Evolutionary conservation across 2,329 filamentous ascomycete species (phyloP).

Genomic region (Bertia moriformis): DNA sequence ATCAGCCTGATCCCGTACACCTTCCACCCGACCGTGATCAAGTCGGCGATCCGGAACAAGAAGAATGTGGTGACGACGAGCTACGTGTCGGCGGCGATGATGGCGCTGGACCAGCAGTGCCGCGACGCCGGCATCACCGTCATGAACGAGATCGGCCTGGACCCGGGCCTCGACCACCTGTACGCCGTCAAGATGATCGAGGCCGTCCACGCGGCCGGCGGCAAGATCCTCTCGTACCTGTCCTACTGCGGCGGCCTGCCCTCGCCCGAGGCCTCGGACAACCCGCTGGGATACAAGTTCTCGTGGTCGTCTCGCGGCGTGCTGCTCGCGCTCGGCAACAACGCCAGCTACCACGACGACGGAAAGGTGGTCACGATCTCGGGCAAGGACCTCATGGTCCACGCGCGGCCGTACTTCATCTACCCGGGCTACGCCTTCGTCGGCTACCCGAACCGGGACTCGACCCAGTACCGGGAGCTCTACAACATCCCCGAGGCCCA

Average conservation of each 20-base stretch:
- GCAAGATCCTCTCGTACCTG: slow-evolving; percentile 50
- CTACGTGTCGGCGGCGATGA: slow-evolving; percentile 59
- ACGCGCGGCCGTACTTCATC: slow-evolving; percentile 55
- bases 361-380: slow-evolving; percentile 32
- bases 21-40: slow-evolving; percentile 34
- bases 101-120: slow-evolving; percentile 42
- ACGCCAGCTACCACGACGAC: slow-evolving; percentile 48
- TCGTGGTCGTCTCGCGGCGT: slow-evolving; percentile 53
- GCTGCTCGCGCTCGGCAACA: slow-evolving; percentile 50
- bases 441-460: slow-evolving; percentile 59
- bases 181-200: slow-evolving; percentile 53
- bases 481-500: slow-evolving; percentile 58
- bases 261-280: slow-evolving; percentile 42
- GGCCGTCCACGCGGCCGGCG: slow-evolving; percentile 51
- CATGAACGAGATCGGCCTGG: slow-evolving; percentile 56
- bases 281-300: slow-evolving; percentile 63
- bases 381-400: slow-evolving; percentile 40
- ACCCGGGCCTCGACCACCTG: slow-evolving; percentile 41
- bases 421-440: slow-evolving; percentile 41
- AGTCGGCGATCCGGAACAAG: slow-evolving; percentile 54
- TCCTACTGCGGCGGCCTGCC: slow-evolving; percentile 53
- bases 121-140: slow-evolving; percentile 60
- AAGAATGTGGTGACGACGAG: slow-evolving; percentile 63
- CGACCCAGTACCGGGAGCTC: slow-evolving; percentile 48
- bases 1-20: slow-evolving; percentile 11